Percentiles rank a stretch among this genome's conserved stretches.
Evolutionary conservation across 2,329 filamentous ascomycete species (phyloP).

Genomic region (Apiospora hydei): DNA sequence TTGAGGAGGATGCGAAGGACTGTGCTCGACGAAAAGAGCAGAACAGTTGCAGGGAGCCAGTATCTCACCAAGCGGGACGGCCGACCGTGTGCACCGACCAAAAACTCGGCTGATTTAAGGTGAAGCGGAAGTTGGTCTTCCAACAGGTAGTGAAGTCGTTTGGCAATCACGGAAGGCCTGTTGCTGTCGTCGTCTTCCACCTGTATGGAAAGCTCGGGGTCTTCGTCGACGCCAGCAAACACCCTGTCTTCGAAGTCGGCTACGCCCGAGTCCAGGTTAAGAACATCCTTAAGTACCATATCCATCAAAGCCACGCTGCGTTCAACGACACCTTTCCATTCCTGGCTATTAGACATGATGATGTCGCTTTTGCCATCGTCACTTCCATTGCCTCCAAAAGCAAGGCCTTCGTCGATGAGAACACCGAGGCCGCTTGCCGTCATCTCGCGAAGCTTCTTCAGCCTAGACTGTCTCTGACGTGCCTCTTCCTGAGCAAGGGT

Average conservation of each 20-base stretch:
- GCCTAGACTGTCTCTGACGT: constrained; percentile 72
- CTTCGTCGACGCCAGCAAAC: constrained; percentile 67
- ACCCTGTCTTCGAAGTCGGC: constrained; percentile 71
- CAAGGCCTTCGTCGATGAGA: constrained; percentile 84
- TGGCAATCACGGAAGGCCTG: constrained; percentile 68
- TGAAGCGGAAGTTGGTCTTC: constrained; percentile 73
- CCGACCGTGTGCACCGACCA: constrained; percentile 73
- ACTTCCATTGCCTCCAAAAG: constrained; percentile 65
- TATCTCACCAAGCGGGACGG: constrained; percentile 81
- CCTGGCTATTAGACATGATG: constrained; percentile 51
- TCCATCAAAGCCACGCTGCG: constrained; percentile 87
- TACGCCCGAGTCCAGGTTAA: constrained; percentile 67
- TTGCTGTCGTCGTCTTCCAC: constrained; percentile 54
- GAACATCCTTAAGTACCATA: constrained; percentile 78
- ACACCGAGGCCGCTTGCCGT: constrained; percentile 88
- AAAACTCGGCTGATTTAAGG: constrained; percentile 57
- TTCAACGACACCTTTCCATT: constrained; percentile 76
- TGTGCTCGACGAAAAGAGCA: constrained; percentile 84
- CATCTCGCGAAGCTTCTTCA: constrained; percentile 78
- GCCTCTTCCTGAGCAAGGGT: constrained; percentile 78
- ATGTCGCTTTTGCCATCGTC: constrained; percentile 61
- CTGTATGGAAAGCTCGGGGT: constrained; percentile 64
- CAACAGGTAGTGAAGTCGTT: constrained; percentile 74
- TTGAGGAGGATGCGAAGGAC: constrained; percentile 81
- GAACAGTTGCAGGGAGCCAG: constrained; percentile 79